Evolutionary conservation across 768 basidiomycete species (phyloP), one percentile per base, ranked within the genome.

Genomic region (Trametes punicea): DNA sequence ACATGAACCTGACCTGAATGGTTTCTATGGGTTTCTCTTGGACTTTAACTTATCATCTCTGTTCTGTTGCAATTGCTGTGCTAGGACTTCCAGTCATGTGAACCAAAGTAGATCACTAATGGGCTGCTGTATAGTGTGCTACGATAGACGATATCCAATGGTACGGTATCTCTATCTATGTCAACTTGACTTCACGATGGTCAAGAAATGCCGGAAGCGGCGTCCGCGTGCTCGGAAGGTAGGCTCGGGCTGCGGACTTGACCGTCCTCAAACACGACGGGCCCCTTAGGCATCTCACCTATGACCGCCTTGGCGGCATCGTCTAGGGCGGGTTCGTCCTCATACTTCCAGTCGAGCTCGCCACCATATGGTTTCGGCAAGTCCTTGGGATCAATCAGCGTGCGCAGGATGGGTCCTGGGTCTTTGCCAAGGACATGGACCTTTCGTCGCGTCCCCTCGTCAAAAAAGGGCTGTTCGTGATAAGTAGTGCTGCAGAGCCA

Each of bases 311-410:
- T 76, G 5, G 83, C 71, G 6, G 74, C 77, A 6, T 76, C 73
- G 64, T 92, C 91, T 8, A 91, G 73, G 26, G 65, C 69, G 2
- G 91, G 90, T 39, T 81, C 81, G 51, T 88, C 82, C 60, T 80
- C 81, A 46, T 80, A 93, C 33, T 73, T 72, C 84, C 86, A 94
- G 9, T 82, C 81, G 27, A 93, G 73, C 44, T 80, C 73, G 4
- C 92, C 92, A 2, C 91, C 92, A 65, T 92, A 94, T 16, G 71
- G 70, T 47, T 75, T 77, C 0, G 92, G 92, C 18, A 94, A 74
- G 57, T 82, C 71, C 34, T 70, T 60, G 2, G 70, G 64, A 36
- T 74, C 69, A 47, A 83, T 78, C 38, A 88, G 73, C 15, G 75
- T 73, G 11, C 74, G 71, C 2, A 93, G 76, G 2, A 74, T 70